A percentile compares a stretch with the other conserved stretches of the same genome.
Evolutionary conservation across 2,329 filamentous ascomycete genomes (phyloP).

Genomic region (Fusarium metavorans): DNA sequence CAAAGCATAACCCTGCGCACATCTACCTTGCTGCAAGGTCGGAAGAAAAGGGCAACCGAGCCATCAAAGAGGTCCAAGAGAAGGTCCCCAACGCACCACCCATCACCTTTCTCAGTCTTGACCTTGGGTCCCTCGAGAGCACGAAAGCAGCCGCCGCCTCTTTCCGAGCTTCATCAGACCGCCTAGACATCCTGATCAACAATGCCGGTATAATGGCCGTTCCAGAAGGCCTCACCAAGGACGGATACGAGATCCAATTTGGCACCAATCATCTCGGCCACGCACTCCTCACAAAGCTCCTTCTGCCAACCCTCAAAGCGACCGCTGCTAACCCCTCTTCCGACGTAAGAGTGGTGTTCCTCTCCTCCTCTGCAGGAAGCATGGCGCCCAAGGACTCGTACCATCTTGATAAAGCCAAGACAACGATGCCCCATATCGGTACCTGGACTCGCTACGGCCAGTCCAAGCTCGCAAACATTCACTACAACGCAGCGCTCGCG

Average conservation of each 20-base stretch:
- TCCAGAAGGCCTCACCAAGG: constrained; percentile 1
- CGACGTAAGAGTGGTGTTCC: constrained; percentile 47
- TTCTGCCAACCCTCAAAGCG: constrained; percentile 47
- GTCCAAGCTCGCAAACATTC: constrained; percentile 7
- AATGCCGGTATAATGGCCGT: constrained; percentile 15
- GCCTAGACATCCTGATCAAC: constrained; percentile 46
- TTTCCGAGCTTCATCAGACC: constrained; percentile 48
- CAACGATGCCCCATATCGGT: background rate
- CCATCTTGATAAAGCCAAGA: constrained; percentile 45
- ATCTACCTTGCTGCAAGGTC: constrained; percentile 47
- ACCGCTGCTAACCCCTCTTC: constrained; percentile 38
- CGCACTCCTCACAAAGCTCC: constrained; percentile 56
- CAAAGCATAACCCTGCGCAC: constrained; percentile 10
- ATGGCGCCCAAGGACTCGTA: constrained; percentile 40
- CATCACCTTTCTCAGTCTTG: constrained; percentile 54
- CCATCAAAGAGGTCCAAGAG: constrained; percentile 51
- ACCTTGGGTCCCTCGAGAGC: constrained; percentile 59
- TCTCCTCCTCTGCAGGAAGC: constrained; percentile 42
- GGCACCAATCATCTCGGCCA: constrained; percentile 64
- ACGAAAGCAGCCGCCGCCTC: constrained; percentile 54
- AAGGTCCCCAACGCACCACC: constrained; percentile 25
- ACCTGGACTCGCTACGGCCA: background rate
- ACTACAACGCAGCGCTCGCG: background rate
- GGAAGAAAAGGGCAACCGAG: constrained; percentile 48
- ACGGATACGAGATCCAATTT: constrained; percentile 64